These are phyloP conservation scores for Albugo laibachii DNA, from an alignment of 352 stramenopile species.

Conservation along the genomic window DNA sequence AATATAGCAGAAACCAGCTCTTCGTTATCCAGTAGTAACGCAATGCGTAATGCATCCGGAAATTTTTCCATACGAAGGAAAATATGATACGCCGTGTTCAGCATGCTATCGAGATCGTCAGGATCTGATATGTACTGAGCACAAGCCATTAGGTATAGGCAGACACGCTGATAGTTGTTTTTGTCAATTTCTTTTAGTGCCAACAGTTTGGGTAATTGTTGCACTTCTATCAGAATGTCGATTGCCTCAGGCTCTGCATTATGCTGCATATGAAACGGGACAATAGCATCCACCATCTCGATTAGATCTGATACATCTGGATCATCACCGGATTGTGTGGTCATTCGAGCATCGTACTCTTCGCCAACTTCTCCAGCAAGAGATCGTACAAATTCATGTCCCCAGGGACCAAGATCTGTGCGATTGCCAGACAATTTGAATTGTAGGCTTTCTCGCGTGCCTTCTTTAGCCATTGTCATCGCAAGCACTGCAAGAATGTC, in stretches of 20 bases:
- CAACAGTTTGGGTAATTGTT: slow-evolving; percentile 90
- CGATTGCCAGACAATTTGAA: slow-evolving; percentile 85
- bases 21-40: slow-evolving; percentile 80
- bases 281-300: slow-evolving; percentile 94
- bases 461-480: slow-evolving; percentile 97
- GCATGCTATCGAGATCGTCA: slow-evolving; percentile 87
- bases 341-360: slow-evolving; percentile 65
- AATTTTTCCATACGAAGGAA: slow-evolving; percentile 89
- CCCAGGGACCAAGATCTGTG: slow-evolving; percentile 90
- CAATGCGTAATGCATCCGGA: slow-evolving; percentile 93
- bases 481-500: slow-evolving; percentile 87
- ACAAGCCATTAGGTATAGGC: slow-evolving; percentile 96
- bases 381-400: slow-evolving; percentile 96
- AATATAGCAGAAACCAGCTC: slow-evolving; percentile 60
- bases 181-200: slow-evolving; percentile 88
- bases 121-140: slow-evolving; percentile 97
- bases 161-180: slow-evolving; percentile 97
- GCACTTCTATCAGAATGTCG: slow-evolving; percentile 98
- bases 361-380: slow-evolving; percentile 96
- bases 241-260: slow-evolving; percentile 98
- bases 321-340: slow-evolving; percentile 21
- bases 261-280: slow-evolving; percentile 98
- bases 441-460: slow-evolving; percentile 62
- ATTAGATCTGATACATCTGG: slow-evolving; percentile 84
- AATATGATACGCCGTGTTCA: slow-evolving; percentile 87